Base-by-base conservation (phyloP, 768 basidiomycete genomes). In the Russula compacta region DNA sequence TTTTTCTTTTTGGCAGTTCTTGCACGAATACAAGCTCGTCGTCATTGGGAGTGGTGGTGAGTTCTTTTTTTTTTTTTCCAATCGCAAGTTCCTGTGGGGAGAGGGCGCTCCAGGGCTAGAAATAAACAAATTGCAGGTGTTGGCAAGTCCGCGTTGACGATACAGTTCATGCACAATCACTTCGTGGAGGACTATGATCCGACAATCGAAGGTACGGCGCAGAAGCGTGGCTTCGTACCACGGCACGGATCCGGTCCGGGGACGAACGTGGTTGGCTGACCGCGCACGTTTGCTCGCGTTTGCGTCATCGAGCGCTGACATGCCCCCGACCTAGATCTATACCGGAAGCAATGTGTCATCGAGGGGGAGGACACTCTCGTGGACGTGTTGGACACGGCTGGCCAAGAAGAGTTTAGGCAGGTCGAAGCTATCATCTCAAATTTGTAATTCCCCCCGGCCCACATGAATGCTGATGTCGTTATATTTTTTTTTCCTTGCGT, bases 21-120 rank as follows among this genome's bases (percentile, higher is more conserved):
- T 98, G 75, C 81, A 94, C 68, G 95, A 98, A 73, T 98, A 98
- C 79, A 97, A 95, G 79, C 85, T 98, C 63, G 95, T 98, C 67
- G 95, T 98, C 65, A 93, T 98, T 63, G 95, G 95, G 54, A 94
- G 95, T 70, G 95, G 95, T 82, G 95, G 94, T 89, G 59, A 69
- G 82, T 73, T n/a, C n/a, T 19, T 47, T 36, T 29, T 17, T 10
- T 36, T 36, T 15, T n/a, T 29, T 39, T 57, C 24, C 24, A 29
- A 29, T 29, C 24, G 24, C 24, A 3, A 29, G 24, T 29, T 29
- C 24, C 24, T 29, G 24, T 29, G 24, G 24, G 24, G 24, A 29
- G 24, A 2, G 24, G 24, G 24, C 24, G 24, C 24, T 29, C 24
- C 24, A 1, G 24, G 3, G 3, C 24, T 29, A 29, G 24, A 29